Conservation (phyloP, 768 basidiomycete species). For the Lactarius quietus region DNA sequence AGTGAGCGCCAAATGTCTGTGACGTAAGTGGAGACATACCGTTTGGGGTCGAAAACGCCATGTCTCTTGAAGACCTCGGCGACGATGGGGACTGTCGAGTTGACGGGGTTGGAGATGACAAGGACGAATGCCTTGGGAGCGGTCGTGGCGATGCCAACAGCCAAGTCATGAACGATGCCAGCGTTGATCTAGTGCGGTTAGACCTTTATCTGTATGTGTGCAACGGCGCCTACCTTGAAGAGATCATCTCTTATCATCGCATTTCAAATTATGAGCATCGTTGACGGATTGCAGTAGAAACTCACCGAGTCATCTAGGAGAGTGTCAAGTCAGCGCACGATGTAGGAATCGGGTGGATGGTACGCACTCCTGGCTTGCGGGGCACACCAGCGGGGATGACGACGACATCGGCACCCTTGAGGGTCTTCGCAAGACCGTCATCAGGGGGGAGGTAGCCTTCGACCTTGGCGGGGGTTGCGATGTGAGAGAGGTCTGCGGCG, state of each 20-base stretch:
- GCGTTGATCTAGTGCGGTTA: conserved; percentile 77
- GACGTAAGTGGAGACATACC: conserved; percentile 42
- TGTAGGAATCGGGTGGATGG: conserved; percentile 1
- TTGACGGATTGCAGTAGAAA: background rate
- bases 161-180: conserved; percentile 92
- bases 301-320: conserved; percentile 50
- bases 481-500: conserved; percentile 91
- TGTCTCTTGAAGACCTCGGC: conserved; percentile 94
- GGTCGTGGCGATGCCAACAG: conserved; percentile 77
- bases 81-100: conserved; percentile 97
- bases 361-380: conserved; percentile 85
- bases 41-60: conserved; percentile 87
- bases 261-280: conserved; percentile 11
- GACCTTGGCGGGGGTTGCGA: conserved; percentile 83
- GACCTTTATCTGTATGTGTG: background rate
- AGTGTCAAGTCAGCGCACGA: background rate
- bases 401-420: conserved; percentile 85
- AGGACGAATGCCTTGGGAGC: conserved; percentile 90
- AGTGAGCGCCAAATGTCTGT: background rate
- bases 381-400: conserved; percentile 97
- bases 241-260: conserved; percentile 71
- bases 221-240: conserved; percentile 68
- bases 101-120: conserved; percentile 99
- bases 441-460: conserved; percentile 76
- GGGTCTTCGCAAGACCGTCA: conserved; percentile 76